Evolutionary conservation across 192 early-diverging fungal species (phyloP).

Genomic region (Coemansia sp.): DNA sequence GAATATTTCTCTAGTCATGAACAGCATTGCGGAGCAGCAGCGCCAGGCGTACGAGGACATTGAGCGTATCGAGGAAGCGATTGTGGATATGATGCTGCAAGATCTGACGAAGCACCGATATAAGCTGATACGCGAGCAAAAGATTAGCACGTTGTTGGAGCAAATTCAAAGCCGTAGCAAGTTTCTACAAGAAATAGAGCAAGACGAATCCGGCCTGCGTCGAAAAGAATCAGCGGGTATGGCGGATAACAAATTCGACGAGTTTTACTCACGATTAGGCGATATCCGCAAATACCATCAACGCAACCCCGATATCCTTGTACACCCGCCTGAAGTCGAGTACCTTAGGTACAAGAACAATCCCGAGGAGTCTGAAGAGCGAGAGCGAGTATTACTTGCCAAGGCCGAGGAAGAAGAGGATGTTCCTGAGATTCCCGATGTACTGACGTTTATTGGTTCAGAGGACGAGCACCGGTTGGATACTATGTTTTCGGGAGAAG

Average conservation of each 20-base stretch:
- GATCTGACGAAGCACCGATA: constrained; percentile 84
- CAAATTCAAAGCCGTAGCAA: constrained; percentile 71
- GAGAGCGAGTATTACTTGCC: constrained; percentile 40
- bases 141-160: constrained; percentile 71
- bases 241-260: constrained; percentile 73
- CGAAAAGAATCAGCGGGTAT: constrained; percentile 74
- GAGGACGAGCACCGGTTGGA: constrained; percentile 65
- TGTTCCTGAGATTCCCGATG: background rate
- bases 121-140: constrained; percentile 79
- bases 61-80: constrained; percentile 89
- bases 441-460: constrained; percentile 38
- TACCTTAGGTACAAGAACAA: constrained; percentile 63
- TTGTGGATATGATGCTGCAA: constrained; percentile 78
- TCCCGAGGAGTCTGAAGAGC: constrained; percentile 56
- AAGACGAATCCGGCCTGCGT: constrained; percentile 72
- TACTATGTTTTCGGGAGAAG: constrained; percentile 92
- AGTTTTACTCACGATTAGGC: constrained; percentile 86
- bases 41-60: constrained; percentile 85
- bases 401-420: constrained; percentile 21
- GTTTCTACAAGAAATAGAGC: constrained; percentile 66
- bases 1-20: constrained; percentile 40
- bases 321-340: constrained; percentile 83
- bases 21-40: constrained; percentile 73
- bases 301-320: constrained; percentile 73
- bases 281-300: constrained; percentile 82